Percentiles rank a stretch among this genome's conserved stretches.
Conservation (phyloP, 2,329 filamentous ascomycete genomes). For the Cercospora sesami region DNA sequence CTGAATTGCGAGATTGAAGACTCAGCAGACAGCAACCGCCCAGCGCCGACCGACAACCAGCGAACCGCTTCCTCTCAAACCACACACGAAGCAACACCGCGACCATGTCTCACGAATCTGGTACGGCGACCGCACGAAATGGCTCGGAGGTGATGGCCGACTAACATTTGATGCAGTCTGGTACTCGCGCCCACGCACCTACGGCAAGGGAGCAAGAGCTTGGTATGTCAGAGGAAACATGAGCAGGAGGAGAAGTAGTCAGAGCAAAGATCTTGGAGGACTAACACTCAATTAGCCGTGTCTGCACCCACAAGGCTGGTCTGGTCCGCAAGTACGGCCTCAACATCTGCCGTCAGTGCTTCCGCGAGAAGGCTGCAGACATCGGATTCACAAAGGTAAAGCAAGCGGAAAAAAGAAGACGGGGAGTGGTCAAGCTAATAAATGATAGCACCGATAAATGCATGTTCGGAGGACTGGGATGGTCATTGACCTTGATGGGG, state of each 20-base stretch:
- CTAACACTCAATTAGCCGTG: conserved; percentile 58
- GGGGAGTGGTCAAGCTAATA: conserved; percentile 14
- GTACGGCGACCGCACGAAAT: conserved; percentile 12
- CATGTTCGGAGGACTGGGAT: conserved; percentile 16
- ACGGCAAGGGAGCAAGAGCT: conserved; percentile 92
- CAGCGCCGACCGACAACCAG: conserved; percentile 16
- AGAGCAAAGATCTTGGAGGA: conserved; percentile 22
- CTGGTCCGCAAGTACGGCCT: conserved; percentile 99
- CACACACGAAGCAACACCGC: conserved; percentile 39
- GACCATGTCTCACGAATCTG: conserved; percentile 84
- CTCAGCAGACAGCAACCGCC: conserved; percentile 7
- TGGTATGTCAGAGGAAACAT: conserved; percentile 66
- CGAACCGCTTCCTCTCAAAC: conserved; percentile 14
- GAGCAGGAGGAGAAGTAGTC: conserved; percentile 15
- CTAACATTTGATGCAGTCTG: conserved; percentile 61
- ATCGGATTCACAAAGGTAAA: conserved; percentile 68
- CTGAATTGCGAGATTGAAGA: conserved; percentile 2
- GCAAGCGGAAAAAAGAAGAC: background rate
- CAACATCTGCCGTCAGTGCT: conserved; percentile 74
- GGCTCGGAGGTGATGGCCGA: background rate
- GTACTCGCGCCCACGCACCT: conserved; percentile 96
- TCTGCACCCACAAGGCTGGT: conserved; percentile 95
- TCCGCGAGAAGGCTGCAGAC: conserved; percentile 67
- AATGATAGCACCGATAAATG: conserved; percentile 39
- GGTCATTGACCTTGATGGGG: conserved; percentile 17